Evolutionary conservation across 2,329 filamentous ascomycete species (phyloP), one percentile per base, ranked within the genome.

Genomic region (Alternaria ventricosa): DNA sequence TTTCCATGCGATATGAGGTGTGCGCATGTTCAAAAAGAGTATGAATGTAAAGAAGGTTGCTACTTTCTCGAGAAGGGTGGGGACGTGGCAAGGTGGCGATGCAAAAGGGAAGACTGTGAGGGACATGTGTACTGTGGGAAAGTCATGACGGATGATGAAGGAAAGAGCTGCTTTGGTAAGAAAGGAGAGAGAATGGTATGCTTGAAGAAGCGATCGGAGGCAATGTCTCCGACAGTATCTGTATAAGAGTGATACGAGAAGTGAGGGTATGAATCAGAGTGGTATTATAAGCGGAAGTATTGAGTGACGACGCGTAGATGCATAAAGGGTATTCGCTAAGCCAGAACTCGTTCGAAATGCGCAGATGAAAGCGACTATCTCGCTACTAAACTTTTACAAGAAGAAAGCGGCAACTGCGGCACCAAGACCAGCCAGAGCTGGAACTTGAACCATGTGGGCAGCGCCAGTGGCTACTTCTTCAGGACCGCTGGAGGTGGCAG

Each of bases 31-130:
- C 45, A 61, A 3, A 49, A 44, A 11, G 23, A 8, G 4, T 62
- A 25, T 5, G 28, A 15, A 5, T 78, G 75, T 47, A 27, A 64
- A 3, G 13, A 64, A 13, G 69, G 70, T 0, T 78, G 75, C 47
- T 77, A 77, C 65, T 61, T 77, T 10, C 53, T 73, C 13, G 75
- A 78, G 58, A 73, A 72, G 45, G 70, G 74, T 6, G 74, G 70
- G 0, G 44, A 63, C 3, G 46, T 45, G 33, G 15, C 55, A 27
- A 43, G 64, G 12, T 71, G 68, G 69, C 60, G 28, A 7, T 76
- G 75, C 27, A 57, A 49, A 36, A 60, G 66, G 41, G 20, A 50
- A 2, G 69, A 70, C 30, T 78, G 75, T 50, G 66, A 76, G 49
- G 75, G 75, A 1, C 75, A 78, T 65, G 70, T 72, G 6, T 76